Percentiles rank a stretch among this genome's conserved stretches.
These are phyloP conservation scores for Wickerhamia fluorescens DNA, from an alignment of 805 yeast genomes.

Conservation along the genomic window DNA sequence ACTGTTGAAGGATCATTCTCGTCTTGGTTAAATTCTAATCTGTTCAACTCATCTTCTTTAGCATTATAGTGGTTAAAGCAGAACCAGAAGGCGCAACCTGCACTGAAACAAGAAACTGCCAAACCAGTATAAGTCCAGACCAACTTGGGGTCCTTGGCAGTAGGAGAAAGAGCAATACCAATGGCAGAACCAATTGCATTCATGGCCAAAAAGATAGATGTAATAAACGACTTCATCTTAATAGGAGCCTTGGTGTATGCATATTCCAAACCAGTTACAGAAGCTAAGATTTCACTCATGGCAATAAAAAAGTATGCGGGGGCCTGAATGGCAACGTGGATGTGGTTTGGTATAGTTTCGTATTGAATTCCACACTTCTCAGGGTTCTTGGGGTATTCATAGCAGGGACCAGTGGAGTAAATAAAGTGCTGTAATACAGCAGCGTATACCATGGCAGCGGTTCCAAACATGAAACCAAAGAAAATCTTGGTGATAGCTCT, in stretches of 20 bases:
- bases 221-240: conserved; percentile 55
- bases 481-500: conserved; percentile 66
- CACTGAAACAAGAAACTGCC: conserved; percentile 50
- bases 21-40: conserved; percentile 30
- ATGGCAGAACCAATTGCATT: conserved; percentile 70
- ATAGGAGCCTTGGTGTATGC: conserved; percentile 83
- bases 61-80: conserved; percentile 47
- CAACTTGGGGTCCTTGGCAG: conserved; percentile 60
- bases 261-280: conserved; percentile 73
- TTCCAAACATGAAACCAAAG: conserved; percentile 59
- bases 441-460: conserved; percentile 64
- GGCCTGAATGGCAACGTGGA: conserved; percentile 62
- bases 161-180: conserved; percentile 64
- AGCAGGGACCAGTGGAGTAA: conserved; percentile 68
- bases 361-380: conserved; percentile 37
- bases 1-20: no score
- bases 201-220: conserved; percentile 58
- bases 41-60: conserved; percentile 51
- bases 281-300: conserved; percentile 68
- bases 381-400: conserved; percentile 50
- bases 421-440: conserved; percentile 66
- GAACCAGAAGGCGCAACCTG: conserved; percentile 58
- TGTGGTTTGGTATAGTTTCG: conserved; percentile 39
- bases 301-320: conserved; percentile 69
- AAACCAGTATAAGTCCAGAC: conserved; percentile 63